phyloP scores from a whole-genome alignment of 495 filamentous ascomycete species.

The Astrocystis sublimbata region DNA sequence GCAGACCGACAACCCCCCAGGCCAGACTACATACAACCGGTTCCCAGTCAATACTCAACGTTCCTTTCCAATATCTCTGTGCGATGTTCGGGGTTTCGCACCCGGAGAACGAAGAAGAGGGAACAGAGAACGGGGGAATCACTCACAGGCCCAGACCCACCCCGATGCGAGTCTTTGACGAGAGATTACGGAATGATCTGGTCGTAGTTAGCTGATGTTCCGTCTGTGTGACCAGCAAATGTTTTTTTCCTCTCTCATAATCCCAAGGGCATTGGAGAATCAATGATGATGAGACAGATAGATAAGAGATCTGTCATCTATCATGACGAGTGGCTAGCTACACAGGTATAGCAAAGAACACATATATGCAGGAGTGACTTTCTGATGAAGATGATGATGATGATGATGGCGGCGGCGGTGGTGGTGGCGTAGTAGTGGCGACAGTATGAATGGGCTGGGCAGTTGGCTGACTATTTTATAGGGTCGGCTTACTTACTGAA shows the following conservation, averaged over 20 bases:
- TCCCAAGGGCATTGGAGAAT: neutral
- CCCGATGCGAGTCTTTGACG: conserved; percentile 36
- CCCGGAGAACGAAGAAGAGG: neutral
- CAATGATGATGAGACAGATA: conserved; percentile 1
- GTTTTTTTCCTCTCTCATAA: conserved; percentile 8
- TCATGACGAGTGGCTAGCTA: neutral
- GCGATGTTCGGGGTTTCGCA: neutral
- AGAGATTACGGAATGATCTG: conserved; percentile 41
- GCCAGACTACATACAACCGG: conserved; percentile 19
- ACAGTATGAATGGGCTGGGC: neutral
- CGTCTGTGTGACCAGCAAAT: neutral
- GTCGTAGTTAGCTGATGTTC: neutral
- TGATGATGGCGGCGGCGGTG: neutral
- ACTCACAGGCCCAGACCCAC: conserved; percentile 40
- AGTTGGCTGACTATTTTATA: conserved; percentile 10
- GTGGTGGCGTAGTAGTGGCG: neutral
- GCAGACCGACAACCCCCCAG: conserved; percentile 47
- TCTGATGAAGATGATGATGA: no score
- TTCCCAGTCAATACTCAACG: neutral
- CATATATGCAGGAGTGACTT: conserved; percentile 3
- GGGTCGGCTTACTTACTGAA: conserved; percentile 30
- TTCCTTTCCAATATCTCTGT: neutral
- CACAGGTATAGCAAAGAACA: neutral
- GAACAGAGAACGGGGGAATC: neutral
- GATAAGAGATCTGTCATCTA: conserved; percentile 9